Evolutionary conservation across 805 yeast genomes (phyloP).

Genomic region (Lipomyces sp.): DNA sequence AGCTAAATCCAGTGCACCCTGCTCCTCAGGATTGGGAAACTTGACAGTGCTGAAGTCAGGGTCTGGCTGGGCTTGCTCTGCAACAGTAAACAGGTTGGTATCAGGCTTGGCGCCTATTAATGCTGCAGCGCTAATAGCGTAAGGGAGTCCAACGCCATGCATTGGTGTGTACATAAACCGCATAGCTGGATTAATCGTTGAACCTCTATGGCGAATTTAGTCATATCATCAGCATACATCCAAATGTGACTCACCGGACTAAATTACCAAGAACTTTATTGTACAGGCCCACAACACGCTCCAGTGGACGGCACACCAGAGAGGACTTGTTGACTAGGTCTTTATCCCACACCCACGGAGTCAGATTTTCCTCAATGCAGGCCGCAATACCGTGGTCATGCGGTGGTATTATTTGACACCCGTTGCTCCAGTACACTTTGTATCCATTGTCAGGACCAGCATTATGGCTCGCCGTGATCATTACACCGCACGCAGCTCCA

Average conservation of each 20-base stretch:
- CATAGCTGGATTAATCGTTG: constrained; percentile 40
- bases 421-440: constrained; percentile 90
- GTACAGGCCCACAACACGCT: constrained; percentile 26
- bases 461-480: constrained; percentile 86
- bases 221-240: not conserved
- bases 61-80: constrained; percentile 74
- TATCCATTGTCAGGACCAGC: constrained; percentile 78
- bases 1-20: constrained; percentile 83
- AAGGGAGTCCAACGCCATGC: constrained; percentile 89
- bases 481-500: constrained; percentile 77
- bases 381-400: constrained; percentile 76
- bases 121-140: constrained; percentile 53
- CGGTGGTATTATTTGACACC: constrained; percentile 95
- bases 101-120: constrained; percentile 48
- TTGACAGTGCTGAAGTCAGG: constrained; percentile 83
- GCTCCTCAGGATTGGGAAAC: constrained; percentile 96
- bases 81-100: constrained; percentile 52
- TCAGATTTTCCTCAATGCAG: constrained; percentile 62
- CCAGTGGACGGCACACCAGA: constrained; percentile 31
- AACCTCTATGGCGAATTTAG: constrained; percentile 35
- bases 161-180: constrained; percentile 86
- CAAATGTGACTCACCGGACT: constrained; percentile 6
- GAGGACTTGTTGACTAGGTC: constrained; percentile 27
- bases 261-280: constrained; percentile 17
- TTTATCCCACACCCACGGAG: constrained; percentile 62